Evolutionary conservation across 2,329 filamentous ascomycete genomes (phyloP), one percentile per base, ranked within the genome.

Genomic region (Hortaea sp.): DNA sequence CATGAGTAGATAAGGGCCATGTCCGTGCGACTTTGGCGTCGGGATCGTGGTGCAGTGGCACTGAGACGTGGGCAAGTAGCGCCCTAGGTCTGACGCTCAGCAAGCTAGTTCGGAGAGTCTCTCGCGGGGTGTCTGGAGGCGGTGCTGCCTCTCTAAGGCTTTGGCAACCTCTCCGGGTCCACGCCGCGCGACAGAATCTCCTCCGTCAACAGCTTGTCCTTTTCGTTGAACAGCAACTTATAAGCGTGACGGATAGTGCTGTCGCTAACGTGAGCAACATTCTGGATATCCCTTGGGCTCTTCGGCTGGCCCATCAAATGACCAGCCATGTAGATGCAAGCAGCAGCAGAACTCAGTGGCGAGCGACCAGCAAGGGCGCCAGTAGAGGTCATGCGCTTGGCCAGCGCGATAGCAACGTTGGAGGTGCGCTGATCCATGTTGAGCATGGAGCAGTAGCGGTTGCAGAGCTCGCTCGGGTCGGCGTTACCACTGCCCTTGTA

Each of bases 161-260:
- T 56, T 43, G 88, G 87, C 45, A 95, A 75, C 54, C 80, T 83
- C 39, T 78, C 78, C 65, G 86, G 74, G 55, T 82, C 81, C 34
- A 82, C 85, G 48, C 84, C 84, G 49, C 82, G 79, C 45, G 77
- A 74, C 45, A 90, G 74, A 80, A 87, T 90, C 49, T 84, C 79
- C 43, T 79, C 72, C 55, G 84, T 81, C 58, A 95, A 79, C 48
- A 98, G 69, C 51, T 78, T 75, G 46, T 90, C 81, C 43, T 81
- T 79, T 42, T 84, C 81, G 12, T 76, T 74, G 63, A 89, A 90
- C 42, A 98, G 75, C 60, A 85, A 82, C 63, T 92, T 92, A 73
- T 97, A 98, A 0, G 90, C 89, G 28, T 87, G 94, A 60, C 94
- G 89, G 58, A 98, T 95, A 0, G 92, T 98, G 46, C 92, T 89